Evolutionary conservation across 1,284 basidiomycete genomes (phyloP).

Genomic region (Apiotrichum veenhuisii): DNA sequence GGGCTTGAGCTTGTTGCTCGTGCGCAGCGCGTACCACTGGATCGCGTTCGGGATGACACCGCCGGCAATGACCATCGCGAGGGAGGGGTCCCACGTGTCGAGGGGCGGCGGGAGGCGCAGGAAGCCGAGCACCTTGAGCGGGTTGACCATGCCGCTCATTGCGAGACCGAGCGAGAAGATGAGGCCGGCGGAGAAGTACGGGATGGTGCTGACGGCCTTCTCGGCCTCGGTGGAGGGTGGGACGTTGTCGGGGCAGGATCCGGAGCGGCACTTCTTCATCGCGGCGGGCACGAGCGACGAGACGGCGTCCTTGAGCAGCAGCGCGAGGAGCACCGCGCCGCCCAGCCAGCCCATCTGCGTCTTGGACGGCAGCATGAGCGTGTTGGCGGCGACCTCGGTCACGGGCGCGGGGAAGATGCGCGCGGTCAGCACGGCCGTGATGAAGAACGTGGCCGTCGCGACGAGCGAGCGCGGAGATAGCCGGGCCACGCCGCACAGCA

Average conservation of each 20-base stretch:
- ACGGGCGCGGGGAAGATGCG: constrained; percentile 45
- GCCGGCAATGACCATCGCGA: constrained; percentile 51
- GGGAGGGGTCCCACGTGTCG: constrained; percentile 49
- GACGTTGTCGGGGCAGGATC: neutral
- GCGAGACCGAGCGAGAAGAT: constrained; percentile 60
- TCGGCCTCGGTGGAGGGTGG: neutral
- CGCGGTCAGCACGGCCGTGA: constrained; percentile 53
- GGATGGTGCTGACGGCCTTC: constrained; percentile 5
- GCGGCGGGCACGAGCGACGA: neutral
- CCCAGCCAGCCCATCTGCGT: constrained; percentile 54
- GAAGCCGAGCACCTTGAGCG: constrained; percentile 58
- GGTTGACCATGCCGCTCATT: constrained; percentile 58
- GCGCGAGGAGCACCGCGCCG: constrained; percentile 46
- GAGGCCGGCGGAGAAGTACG: constrained; percentile 53
- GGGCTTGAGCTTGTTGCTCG: constrained; percentile 7
- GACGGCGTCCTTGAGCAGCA: neutral
- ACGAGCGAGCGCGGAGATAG: constrained; percentile 57
- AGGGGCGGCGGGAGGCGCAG: constrained; percentile 45
- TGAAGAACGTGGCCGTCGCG: constrained; percentile 59
- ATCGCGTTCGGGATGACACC: constrained; percentile 51
- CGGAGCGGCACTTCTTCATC: neutral
- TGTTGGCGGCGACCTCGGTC: constrained; percentile 13
- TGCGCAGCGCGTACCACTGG: constrained; percentile 29
- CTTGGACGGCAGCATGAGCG: constrained; percentile 6
- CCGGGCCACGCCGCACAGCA: constrained; percentile 63